Evolutionary conservation across 2,329 filamentous ascomycete genomes (phyloP).

Genomic region (Hypoxylon sp.): DNA sequence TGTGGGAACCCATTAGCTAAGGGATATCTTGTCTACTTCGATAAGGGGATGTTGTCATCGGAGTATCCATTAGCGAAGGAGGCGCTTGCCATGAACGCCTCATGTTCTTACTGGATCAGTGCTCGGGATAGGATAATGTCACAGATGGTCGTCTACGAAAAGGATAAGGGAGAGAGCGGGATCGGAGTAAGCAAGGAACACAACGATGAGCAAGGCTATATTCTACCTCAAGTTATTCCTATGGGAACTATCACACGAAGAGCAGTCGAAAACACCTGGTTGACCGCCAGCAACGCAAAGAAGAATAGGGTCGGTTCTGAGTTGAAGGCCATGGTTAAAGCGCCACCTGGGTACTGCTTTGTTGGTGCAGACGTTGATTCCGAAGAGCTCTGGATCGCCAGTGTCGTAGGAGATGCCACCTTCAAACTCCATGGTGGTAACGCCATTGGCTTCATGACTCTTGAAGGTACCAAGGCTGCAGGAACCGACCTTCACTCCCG

Average conservation of each 20-base stretch:
- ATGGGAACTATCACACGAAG: constrained; percentile 98
- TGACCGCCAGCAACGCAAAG: constrained; percentile 98
- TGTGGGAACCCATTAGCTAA: constrained; percentile 93
- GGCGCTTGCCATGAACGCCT: constrained; percentile 97
- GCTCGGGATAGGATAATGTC: constrained; percentile 91
- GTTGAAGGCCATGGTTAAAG: constrained; percentile 95
- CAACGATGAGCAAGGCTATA: constrained; percentile 75
- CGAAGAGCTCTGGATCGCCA: constrained; percentile 98
- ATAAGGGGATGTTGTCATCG: constrained; percentile 87
- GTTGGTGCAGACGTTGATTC: constrained; percentile 98
- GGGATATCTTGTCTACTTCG: constrained; percentile 90
- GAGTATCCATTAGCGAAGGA: constrained; percentile 93
- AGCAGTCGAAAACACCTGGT: constrained; percentile 97
- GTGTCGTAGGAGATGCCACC: constrained; percentile 91
- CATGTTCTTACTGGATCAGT: constrained; percentile 99
- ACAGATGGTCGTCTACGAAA: constrained; percentile 94
- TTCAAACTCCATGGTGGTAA: constrained; percentile 97
- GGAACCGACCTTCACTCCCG: constrained; percentile 96
- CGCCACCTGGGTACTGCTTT: constrained; percentile 90
- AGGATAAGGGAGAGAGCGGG: constrained; percentile 63
- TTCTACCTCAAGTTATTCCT: constrained; percentile 94
- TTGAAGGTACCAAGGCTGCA: constrained; percentile 94
- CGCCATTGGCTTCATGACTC: constrained; percentile 98
- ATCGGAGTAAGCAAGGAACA: constrained; percentile 44
- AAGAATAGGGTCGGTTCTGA: constrained; percentile 96